Evolutionary conservation across 192 early-diverging fungal genomes (phyloP), one percentile per base, ranked within the genome.

Genomic region (Umbelopsis sp.): DNA sequence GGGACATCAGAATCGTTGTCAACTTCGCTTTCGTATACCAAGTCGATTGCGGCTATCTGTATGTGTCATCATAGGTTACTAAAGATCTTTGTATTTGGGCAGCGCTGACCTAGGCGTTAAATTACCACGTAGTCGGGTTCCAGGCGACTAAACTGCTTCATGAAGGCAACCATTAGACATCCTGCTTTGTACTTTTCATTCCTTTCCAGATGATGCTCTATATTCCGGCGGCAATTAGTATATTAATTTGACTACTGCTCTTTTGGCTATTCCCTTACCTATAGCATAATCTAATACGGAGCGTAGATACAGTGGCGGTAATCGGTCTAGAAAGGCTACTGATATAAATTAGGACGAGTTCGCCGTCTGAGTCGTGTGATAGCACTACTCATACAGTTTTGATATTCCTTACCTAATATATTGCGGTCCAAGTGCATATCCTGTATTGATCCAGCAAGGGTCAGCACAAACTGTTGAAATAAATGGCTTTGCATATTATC

Each of bases 211-310:
- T 61, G 33, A 35, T 61, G 30, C 0, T 61, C 55, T 61, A 61
- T n/a, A 30, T 15, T 2, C 4, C 37, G 1, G 3, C 13, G 12
- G 13, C 3, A 1, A n/a, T 61, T 35, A 61, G 33, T 16, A 53
- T 27, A 53, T 10, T 20, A 6, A 23, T 53, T 2, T 27, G 16
- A 55, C 13, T 30, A 11, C 18, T 7, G 4, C 4, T 11, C 3
- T 8, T 58, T 23, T 33, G 1, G 6, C 23, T 13, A 11, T 11
- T 4, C 25, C 25, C 27, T 11, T 12, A 61, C 55, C 55, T 35
- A 61, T 61, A 25, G 55, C 55, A 61, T 61, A 61, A 30, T 61
- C 55, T 33, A 61, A 25, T 30, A 61, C 55, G 3, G 55, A 61
- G 11, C 55, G 55, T 30, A 35, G 55, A 18, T 61, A 61, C 30